phyloP scores from a whole-genome alignment of 768 basidiomycete genomes.

The Serendipita vermifera region DNA sequence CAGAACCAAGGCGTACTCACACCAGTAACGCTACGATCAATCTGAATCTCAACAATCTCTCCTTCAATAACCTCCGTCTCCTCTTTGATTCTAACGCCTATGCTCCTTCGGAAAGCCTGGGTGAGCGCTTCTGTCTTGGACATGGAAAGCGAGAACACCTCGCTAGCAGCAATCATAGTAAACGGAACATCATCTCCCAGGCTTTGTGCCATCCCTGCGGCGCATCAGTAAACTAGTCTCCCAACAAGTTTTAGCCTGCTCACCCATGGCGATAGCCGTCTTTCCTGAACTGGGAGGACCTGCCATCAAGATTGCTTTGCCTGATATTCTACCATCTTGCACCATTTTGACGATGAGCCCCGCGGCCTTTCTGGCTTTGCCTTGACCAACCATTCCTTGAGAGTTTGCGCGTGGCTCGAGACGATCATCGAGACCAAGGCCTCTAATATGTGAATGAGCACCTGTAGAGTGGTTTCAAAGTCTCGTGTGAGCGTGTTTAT shows the following conservation, averaged over 20 bases:
- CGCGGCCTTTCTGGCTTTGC: slow-evolving; percentile 89
- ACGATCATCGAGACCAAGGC: slow-evolving; percentile 82
- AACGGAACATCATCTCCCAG: slow-evolving; percentile 92
- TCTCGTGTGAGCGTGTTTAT: background rate
- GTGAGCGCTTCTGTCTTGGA: slow-evolving; percentile 97
- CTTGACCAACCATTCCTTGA: slow-evolving; percentile 97
- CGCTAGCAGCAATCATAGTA: slow-evolving; percentile 94
- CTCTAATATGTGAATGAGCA: slow-evolving; percentile 89
- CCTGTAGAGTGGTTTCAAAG: slow-evolving; percentile 31
- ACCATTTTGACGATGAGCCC: slow-evolving; percentile 98
- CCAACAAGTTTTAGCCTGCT: slow-evolving; percentile 19
- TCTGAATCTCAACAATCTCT: slow-evolving; percentile 97
- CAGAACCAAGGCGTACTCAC: slow-evolving; percentile 32
- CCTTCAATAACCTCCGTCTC: slow-evolving; percentile 97
- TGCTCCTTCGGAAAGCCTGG: slow-evolving; percentile 89
- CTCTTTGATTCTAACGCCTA: slow-evolving; percentile 94
- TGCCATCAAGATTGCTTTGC: slow-evolving; percentile 91
- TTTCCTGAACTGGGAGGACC: slow-evolving; percentile 97
- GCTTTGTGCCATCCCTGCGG: slow-evolving; percentile 85
- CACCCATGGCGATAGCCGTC: slow-evolving; percentile 94
- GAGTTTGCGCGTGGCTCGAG: slow-evolving; percentile 80
- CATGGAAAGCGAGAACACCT: slow-evolving; percentile 97
- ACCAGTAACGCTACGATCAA: slow-evolving; percentile 91
- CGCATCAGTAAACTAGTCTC: background rate
- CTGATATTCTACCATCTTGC: slow-evolving; percentile 88